These are phyloP conservation scores for Entomortierella parvispora DNA, from an alignment of 192 early-diverging fungal genomes.

Conservation along the genomic window DNA sequence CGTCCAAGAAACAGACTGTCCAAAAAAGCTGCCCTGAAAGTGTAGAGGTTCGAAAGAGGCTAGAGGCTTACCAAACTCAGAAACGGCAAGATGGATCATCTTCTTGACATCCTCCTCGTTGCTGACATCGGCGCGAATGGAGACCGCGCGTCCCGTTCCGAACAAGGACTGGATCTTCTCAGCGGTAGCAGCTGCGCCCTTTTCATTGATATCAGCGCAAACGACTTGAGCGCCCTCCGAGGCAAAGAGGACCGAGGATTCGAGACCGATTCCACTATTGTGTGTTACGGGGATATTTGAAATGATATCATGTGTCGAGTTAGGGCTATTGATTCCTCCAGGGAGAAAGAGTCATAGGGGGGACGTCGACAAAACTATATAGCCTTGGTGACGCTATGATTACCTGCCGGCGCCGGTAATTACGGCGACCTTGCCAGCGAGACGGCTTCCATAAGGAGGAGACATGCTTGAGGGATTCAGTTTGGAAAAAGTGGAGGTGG, in stretches of 20 bases:
- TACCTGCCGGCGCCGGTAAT: constrained; percentile 86
- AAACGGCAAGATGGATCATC: constrained; percentile 72
- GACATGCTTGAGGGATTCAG: constrained; percentile 23
- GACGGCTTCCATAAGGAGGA: constrained; percentile 51
- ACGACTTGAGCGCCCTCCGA: constrained; percentile 83
- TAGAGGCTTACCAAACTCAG: constrained; percentile 67
- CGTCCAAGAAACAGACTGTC: too few relatives aligned
- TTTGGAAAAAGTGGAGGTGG: not conserved
- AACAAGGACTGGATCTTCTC: constrained; percentile 61
- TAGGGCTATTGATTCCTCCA: not conserved
- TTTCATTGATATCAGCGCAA: constrained; percentile 78
- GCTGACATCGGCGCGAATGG: constrained; percentile 75
- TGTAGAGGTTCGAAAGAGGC: too few relatives aligned
- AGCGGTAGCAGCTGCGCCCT: constrained; percentile 62
- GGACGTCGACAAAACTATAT: not conserved
- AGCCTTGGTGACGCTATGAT: too few relatives aligned
- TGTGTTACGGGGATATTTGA: too few relatives aligned
- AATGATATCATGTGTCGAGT: not conserved
- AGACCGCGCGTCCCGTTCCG: constrained; percentile 62
- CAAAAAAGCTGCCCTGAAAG: too few relatives aligned
- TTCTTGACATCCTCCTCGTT: constrained; percentile 77
- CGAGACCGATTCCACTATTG: constrained; percentile 81
- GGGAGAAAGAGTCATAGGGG: not conserved
- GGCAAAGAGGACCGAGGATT: constrained; percentile 79
- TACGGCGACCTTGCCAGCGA: constrained; percentile 79